Percentiles rank a stretch among this genome's conserved stretches.
Evolutionary conservation across 2,329 filamentous ascomycete genomes (phyloP).

Genomic region (Alternaria atra): DNA sequence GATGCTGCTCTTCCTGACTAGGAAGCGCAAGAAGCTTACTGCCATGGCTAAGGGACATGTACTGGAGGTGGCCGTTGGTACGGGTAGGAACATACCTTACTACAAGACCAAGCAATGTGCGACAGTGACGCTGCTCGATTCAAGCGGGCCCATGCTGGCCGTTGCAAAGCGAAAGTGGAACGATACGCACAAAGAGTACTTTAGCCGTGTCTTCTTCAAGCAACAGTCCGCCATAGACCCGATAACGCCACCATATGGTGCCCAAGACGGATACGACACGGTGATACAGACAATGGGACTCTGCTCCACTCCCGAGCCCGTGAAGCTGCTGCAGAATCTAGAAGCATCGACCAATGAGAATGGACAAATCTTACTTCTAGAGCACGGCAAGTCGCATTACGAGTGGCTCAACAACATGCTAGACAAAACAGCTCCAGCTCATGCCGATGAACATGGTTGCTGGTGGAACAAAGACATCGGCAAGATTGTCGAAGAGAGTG

Average conservation of each 20-base stretch:
- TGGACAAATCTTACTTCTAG: slow-evolving; percentile 57
- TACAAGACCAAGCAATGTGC: slow-evolving; percentile 53
- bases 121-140: slow-evolving; percentile 59
- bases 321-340: slow-evolving; percentile 56
- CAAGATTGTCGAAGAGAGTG: slow-evolving; percentile 57
- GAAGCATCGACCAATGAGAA: slow-evolving; percentile 55
- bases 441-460: slow-evolving; percentile 60
- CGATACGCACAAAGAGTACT: slow-evolving; percentile 51
- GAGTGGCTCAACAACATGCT: slow-evolving; percentile 59
- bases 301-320: slow-evolving; percentile 59
- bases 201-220: slow-evolving; percentile 53
- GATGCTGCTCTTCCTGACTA: slow-evolving; percentile 53
- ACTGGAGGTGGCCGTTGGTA: slow-evolving; percentile 60
- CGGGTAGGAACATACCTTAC: slow-evolving; percentile 59
- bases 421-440: slow-evolving; percentile 57
- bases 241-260: slow-evolving; percentile 54
- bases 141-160: slow-evolving; percentile 59
- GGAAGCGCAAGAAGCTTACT: slow-evolving; percentile 53
- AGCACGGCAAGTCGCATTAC: slow-evolving; percentile 60
- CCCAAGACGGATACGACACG: slow-evolving; percentile 57
- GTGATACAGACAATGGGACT: slow-evolving; percentile 63
- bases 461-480: slow-evolving; percentile 64
- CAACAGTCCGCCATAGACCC: slow-evolving; percentile 55
- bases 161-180: slow-evolving; percentile 60
- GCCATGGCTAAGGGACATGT: slow-evolving; percentile 57